These are phyloP conservation scores for Hordeum vulgare DNA, from an alignment of 176 grass and related monocot species.

Conservation along the genomic window DNA sequence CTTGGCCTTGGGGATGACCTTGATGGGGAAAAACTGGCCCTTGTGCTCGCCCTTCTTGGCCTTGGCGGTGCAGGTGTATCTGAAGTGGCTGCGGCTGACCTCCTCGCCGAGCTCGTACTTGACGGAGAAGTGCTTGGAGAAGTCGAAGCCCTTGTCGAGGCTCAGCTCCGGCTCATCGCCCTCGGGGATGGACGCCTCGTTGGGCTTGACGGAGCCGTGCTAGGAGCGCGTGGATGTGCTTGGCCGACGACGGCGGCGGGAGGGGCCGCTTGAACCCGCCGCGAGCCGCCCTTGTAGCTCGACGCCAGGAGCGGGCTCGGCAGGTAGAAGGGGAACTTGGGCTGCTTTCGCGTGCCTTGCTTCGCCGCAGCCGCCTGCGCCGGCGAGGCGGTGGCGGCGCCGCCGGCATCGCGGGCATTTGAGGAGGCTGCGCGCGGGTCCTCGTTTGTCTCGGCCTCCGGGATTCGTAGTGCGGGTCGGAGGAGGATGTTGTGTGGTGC, in stretches of 20 bases:
- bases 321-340: constrained; percentile 93
- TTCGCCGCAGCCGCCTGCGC: constrained; percentile 32
- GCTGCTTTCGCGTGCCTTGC: constrained; percentile 65
- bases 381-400: constrained; percentile 15
- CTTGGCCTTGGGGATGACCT: constrained; percentile 97
- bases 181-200: constrained; percentile 91
- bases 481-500: no score
- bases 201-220: constrained; percentile 95
- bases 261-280: constrained; percentile 84
- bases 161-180: constrained; percentile 72
- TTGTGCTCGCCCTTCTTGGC: constrained; percentile 98
- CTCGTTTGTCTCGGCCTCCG: constrained; percentile 36
- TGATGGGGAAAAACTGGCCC: constrained; percentile 88
- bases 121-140: constrained; percentile 91
- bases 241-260: constrained; percentile 91
- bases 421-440: constrained; percentile 27
- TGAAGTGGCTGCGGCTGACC: constrained; percentile 92
- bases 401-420: constrained; percentile 16
- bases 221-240: constrained; percentile 93
- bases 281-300: constrained; percentile 81
- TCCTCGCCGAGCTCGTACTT: constrained; percentile 95
- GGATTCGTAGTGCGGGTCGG: no score
- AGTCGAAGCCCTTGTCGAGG: constrained; percentile 93
- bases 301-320: constrained; percentile 83
- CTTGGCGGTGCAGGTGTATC: constrained; percentile 88